phyloP scores from a whole-genome alignment of 2,329 filamentous ascomycete genomes.

The Alternaria burnsii region DNA sequence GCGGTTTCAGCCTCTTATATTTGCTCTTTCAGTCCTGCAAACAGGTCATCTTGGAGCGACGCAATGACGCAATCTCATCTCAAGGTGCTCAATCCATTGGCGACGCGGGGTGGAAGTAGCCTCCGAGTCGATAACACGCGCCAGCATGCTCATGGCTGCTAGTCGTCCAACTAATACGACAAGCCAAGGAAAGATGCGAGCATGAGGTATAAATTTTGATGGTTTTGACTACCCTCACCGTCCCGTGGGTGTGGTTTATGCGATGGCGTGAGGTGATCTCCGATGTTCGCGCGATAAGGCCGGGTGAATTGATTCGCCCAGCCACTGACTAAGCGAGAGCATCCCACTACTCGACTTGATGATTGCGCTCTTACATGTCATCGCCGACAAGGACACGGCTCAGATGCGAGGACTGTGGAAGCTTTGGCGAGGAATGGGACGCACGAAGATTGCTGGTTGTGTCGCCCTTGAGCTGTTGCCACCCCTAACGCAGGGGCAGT shows the following conservation, averaged over 20 bases:
- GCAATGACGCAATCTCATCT: slow-evolving; percentile 41
- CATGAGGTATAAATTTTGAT: slow-evolving; percentile 17
- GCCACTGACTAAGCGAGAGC: slow-evolving; percentile 32
- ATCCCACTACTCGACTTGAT: slow-evolving; percentile 34
- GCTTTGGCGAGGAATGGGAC: slow-evolving; percentile 31
- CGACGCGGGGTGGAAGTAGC: slow-evolving; percentile 40
- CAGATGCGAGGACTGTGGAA: slow-evolving; percentile 18
- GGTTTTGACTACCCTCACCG: slow-evolving; percentile 15
- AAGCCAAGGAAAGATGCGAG: slow-evolving; percentile 32
- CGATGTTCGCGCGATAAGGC: slow-evolving; percentile 36
- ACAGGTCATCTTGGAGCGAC: slow-evolving; percentile 23
- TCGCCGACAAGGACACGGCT: slow-evolving; percentile 12
- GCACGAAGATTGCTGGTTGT: slow-evolving; percentile 6
- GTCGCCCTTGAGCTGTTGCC: slow-evolving; percentile 1
- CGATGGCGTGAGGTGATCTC: slow-evolving; percentile 48
- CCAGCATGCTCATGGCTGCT: slow-evolving; percentile 23
- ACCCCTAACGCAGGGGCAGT: slow-evolving; percentile 14
- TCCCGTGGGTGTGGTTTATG: slow-evolving; percentile 28
- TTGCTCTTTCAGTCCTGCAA: slow-evolving; percentile 35
- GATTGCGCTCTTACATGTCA: slow-evolving; percentile 21
- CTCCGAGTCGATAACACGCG: slow-evolving; percentile 25
- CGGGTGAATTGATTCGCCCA: slow-evolving; percentile 40
- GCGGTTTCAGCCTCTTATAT: slow-evolving; percentile 41
- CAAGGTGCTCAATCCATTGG: slow-evolving; percentile 22
- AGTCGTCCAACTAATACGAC: slow-evolving; percentile 24